Base-by-base conservation (phyloP, 2,329 filamentous ascomycete genomes). In the Penicillium sp. region DNA sequence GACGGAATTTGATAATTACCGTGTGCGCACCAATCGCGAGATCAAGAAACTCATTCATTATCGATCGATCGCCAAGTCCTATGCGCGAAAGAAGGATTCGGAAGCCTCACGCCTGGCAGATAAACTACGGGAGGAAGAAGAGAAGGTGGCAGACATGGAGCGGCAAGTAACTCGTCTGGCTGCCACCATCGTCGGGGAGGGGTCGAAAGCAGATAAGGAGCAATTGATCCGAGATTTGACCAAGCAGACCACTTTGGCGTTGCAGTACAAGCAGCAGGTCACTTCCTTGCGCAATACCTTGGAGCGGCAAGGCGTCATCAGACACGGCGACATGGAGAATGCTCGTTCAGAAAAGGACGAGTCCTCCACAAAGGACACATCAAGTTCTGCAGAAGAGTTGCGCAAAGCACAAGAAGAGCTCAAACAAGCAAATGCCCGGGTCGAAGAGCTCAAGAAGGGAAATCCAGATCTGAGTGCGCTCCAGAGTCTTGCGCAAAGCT, bases 41-140 rank as follows among this genome's bases (percentile, higher is more conserved):
- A 77, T 82, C 59, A 80, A 76, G 60, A 81, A 79, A 56, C 69
- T 84, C 42, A 74, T 84, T 43, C 71, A 76, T 28, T 83, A 84
- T 57, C 77, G 80, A 50, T 76, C 78, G 41, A 68, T 78, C 26
- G 77, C 79, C 13, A 83, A 81, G 61, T 76, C 75, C 36, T 83
- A 77, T 59, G 81, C 81, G 12, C 74, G 72, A 51, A 78, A 80
- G 58, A 82, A 82, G 58, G 81, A 83, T 52, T 61, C 67, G 3
- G 77, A 82, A 57, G 76, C 76, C 13, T 69, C 70, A 12, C 75
- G 78, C 44, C 61, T 82, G 36, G 65, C 70, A 24, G 74, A 75
- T 32, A 74, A 78, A 54, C 68, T 83, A 9, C 71, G 72, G 48
- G 70, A 75, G 44, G 78, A 83, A 53, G 67, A 73, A 44, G 60